phyloP scores from a whole-genome alignment of 2,329 filamentous ascomycete species.

The Fusarium irregulare region DNA sequence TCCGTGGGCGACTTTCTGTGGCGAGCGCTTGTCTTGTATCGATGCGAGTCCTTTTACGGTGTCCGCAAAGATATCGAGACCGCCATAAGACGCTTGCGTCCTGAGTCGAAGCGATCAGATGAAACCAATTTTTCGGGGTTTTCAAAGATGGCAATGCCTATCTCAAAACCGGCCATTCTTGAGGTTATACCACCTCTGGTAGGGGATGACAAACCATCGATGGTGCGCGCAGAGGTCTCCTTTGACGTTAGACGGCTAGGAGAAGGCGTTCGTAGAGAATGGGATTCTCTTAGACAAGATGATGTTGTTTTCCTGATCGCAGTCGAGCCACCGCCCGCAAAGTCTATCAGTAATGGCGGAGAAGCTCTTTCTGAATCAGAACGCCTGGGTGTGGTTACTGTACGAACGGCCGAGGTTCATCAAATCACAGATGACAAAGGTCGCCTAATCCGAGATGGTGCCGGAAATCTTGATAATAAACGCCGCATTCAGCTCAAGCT shows the following conservation, averaged over 20 bases:
- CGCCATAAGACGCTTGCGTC: conserved; percentile 80
- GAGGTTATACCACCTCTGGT: conserved; percentile 87
- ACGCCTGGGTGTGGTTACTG: conserved; percentile 73
- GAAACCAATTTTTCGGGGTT: conserved; percentile 82
- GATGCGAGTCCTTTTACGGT: conserved; percentile 91
- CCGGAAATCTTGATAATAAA: conserved; percentile 71
- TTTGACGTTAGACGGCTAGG: conserved; percentile 85
- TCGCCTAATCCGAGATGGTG: conserved; percentile 72
- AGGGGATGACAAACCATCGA: conserved; percentile 83
- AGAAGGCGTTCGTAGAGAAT: conserved; percentile 81
- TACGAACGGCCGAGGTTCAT: conserved; percentile 87
- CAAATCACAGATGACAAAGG: conserved; percentile 90
- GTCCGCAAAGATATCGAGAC: conserved; percentile 92
- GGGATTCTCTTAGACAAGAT: conserved; percentile 87
- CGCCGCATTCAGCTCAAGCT: conserved; percentile 83
- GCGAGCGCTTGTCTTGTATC: conserved; percentile 89
- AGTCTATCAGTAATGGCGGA: conserved; percentile 65
- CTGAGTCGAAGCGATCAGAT: conserved; percentile 72
- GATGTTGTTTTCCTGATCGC: conserved; percentile 91
- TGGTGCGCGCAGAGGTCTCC: conserved; percentile 86
- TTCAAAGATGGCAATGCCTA: conserved; percentile 91
- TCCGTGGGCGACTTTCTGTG: conserved; percentile 97
- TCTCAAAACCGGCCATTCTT: conserved; percentile 85
- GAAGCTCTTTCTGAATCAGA: conserved; percentile 61
- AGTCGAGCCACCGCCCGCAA: conserved; percentile 70